Percentiles rank a stretch among this genome's conserved stretches.
These are phyloP conservation scores for Abrus precatorius DNA, from an alignment of 306 rosid species.

Conservation along the genomic window DNA sequence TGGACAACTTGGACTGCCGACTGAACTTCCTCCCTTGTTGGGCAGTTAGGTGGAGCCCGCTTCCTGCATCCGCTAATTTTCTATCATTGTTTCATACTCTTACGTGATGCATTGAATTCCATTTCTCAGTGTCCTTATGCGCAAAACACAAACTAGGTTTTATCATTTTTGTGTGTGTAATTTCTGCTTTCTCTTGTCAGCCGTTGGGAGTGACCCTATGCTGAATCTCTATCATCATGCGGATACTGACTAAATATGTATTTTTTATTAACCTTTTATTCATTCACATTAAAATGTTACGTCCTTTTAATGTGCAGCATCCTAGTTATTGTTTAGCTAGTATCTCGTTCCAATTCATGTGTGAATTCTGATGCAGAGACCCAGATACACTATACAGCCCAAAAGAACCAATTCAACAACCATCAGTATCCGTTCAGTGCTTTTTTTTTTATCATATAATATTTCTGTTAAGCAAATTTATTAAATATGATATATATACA, in stretches of 20 bases:
- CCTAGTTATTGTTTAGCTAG: neutral
- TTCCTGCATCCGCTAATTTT: slow-evolving; percentile 8
- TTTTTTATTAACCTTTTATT: too few species aligned
- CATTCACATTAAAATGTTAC: too few species aligned
- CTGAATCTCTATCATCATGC: neutral
- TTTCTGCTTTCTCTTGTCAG: neutral
- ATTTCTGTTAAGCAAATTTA: neutral
- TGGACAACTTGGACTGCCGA: slow-evolving; percentile 54
- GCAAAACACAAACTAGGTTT: too few species aligned
- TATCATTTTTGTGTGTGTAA: too few species aligned
- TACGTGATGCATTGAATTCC: slow-evolving; percentile 8
- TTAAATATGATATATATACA: too few species aligned
- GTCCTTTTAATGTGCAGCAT: too few species aligned
- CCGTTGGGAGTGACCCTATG: slow-evolving; percentile 26
- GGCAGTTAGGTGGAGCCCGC: slow-evolving; percentile 47
- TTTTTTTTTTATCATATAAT: neutral
- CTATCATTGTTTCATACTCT: neutral
- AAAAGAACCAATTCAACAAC: neutral
- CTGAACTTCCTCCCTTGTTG: slow-evolving; percentile 44
- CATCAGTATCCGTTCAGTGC: neutral
- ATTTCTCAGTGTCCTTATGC: too few species aligned
- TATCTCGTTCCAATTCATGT: neutral
- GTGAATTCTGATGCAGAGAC: too few species aligned
- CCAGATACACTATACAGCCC: neutral
- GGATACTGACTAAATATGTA: slow-evolving; percentile 1